Base-by-base conservation (phyloP, 768 basidiomycete species). In the Lepiota brunneoincarnata region DNA sequence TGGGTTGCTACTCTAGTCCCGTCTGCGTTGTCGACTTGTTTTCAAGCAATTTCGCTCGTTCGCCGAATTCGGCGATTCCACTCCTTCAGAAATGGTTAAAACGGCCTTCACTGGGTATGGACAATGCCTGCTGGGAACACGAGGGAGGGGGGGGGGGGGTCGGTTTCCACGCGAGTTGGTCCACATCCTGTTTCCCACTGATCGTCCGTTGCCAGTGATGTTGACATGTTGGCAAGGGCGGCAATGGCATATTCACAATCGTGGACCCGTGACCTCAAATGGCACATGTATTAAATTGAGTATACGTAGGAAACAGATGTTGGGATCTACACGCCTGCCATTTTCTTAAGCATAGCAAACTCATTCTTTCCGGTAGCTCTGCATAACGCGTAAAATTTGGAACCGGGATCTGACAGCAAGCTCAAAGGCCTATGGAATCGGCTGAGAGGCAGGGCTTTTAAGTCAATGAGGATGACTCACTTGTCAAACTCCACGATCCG, bases 401-500 rank as follows among this genome's bases (percentile, higher is more conserved):
- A 87, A 12, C 69, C 64, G 2, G 78, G 59, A 58, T 91, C 67
- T 15, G 74, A 70, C 18, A 91, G 75, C 47, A 91, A 70, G 1
- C 67, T 69, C 0, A 69, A 72, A 0, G 89, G 87, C 45, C 82
- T 79, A 41, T 28, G 51, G 41, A 31, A 46, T 36, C 20, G 47
- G 49, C 45, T 49, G 0, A 21, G 21, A 56, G 20, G 31, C 15
- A 14, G 17, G 2, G 14, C 31, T 7, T 38, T 15, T 12, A 9
- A 14, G 0, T 21, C 3, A 42, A 42, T 41, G 11, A 36, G 28
- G 36, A 14, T 9, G 26, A 64, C 74, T 31, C 55, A 80, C 74
- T 67, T 77, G 63, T 87, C 88, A 61, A 86, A 93, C 62, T 93
- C 92, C 4, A 80, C 76, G 41, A 94, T 89, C 1, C 78, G 78